phyloP scores from a whole-genome alignment of 331 rosid genomes.

The Quercus phellos region DNA sequence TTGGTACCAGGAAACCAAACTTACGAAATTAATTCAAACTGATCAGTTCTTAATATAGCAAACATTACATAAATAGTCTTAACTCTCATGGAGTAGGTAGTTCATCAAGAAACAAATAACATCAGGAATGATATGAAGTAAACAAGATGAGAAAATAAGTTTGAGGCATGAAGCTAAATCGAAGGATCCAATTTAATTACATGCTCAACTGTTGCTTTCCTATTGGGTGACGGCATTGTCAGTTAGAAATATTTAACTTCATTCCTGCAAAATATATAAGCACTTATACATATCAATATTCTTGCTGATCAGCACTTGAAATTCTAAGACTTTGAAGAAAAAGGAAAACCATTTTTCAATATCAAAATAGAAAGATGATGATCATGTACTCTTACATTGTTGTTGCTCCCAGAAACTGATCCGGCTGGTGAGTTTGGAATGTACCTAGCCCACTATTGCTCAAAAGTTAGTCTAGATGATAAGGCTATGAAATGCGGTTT shows the following conservation, averaged over 20 bases:
- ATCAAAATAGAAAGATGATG: not conserved
- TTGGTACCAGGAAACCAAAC: not conserved
- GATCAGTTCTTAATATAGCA: not conserved
- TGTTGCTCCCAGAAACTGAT: constrained; percentile 48
- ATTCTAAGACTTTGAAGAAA: not conserved
- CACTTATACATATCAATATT: not conserved
- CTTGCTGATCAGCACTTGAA: not conserved
- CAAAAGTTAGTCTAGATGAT: not conserved
- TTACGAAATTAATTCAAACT: not conserved
- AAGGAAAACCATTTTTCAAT: not conserved
- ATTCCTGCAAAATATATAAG: constrained; percentile 36
- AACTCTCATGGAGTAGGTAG: constrained; percentile 1
- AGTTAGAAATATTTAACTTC: constrained; percentile 8
- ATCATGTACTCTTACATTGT: constrained; percentile 32
- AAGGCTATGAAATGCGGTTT: not conserved
- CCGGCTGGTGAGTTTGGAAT: constrained; percentile 63
- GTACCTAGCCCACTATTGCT: constrained; percentile 89
- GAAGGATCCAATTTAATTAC: constrained; percentile 9
- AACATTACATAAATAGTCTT: constrained; percentile 6
- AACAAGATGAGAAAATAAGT: not conserved
- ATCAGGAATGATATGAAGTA: not conserved
- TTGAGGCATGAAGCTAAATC: not conserved
- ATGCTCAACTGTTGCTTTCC: constrained; percentile 8
- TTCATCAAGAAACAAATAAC: not conserved
- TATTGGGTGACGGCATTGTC: not conserved